Evolutionary conservation across 768 basidiomycete species (phyloP).

Genomic region (Gautieria morchelliformis): DNA sequence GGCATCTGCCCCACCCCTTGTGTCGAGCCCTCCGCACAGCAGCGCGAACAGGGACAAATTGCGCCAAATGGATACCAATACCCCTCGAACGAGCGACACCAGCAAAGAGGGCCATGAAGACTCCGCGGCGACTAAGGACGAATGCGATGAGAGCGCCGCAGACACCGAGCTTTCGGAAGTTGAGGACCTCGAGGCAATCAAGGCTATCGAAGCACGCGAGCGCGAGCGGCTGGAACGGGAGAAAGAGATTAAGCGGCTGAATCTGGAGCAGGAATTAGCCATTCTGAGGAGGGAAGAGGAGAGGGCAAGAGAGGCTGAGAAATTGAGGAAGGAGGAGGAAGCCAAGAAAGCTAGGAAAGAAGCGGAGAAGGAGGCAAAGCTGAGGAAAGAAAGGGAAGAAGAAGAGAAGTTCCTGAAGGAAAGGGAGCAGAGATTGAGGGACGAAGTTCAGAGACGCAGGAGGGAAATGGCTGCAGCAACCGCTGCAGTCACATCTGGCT

Average conservation of each 20-base stretch:
- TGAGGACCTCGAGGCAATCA: neutral
- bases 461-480: neutral
- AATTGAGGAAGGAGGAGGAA: neutral
- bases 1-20: no score
- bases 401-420: neutral
- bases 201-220: neutral
- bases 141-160: neutral
- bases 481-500: no score
- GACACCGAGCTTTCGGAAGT: neutral
- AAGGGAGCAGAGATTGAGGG: neutral
- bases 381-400: neutral
- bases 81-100: no score
- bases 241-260: neutral
- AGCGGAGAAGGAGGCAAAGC: neutral
- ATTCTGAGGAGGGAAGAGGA: neutral
- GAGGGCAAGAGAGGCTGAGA: neutral
- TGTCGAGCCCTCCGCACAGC: no score
- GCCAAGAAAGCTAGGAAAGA: neutral
- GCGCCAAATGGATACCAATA: no score
- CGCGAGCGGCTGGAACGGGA: neutral
- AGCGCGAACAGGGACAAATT: no score
- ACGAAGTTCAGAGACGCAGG: neutral
- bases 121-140: neutral
- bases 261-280: slow-evolving; percentile 1
- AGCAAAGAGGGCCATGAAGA: no score